Percentiles rank a stretch among this genome's conserved stretches.
These are phyloP conservation scores for Gillenia trifoliata DNA, from an alignment of 306 rosid species.

Conservation along the genomic window DNA sequence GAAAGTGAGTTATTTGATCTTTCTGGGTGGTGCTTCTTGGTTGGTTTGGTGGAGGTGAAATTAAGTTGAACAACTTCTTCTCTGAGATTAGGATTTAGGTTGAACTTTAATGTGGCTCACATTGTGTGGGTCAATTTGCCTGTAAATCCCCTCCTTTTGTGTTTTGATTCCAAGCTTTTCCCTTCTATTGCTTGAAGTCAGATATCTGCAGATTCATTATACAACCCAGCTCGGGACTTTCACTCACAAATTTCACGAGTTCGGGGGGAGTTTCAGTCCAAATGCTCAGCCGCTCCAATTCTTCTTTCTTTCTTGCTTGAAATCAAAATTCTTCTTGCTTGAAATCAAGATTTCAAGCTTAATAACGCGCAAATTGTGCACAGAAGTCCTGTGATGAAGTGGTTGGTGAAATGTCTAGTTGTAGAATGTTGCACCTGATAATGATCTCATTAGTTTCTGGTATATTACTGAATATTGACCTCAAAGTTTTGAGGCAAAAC, in stretches of 20 bases:
- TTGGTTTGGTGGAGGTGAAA: slow-evolving; percentile 5
- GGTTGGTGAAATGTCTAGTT: slow-evolving; percentile 20
- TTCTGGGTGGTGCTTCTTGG: not conserved
- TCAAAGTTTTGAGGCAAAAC: not conserved
- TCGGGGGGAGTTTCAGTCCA: slow-evolving; percentile 45
- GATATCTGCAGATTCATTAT: slow-evolving; percentile 71
- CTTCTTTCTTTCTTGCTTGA: slow-evolving; percentile 7
- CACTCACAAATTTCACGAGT: slow-evolving; percentile 52
- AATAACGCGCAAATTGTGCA: slow-evolving; percentile 45
- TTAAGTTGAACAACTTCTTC: not conserved
- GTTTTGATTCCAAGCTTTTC: too few species aligned
- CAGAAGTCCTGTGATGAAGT: slow-evolving; percentile 14
- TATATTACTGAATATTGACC: slow-evolving; percentile 1
- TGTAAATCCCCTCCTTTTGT: slow-evolving; percentile 15
- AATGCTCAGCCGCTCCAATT: too few species aligned
- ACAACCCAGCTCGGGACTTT: slow-evolving; percentile 63
- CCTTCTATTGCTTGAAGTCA: slow-evolving; percentile 29
- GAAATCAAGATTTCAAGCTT: too few species aligned
- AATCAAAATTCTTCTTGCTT: too few species aligned
- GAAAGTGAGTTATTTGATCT: slow-evolving; percentile 5
- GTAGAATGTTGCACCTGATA: not conserved
- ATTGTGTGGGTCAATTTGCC: slow-evolving; percentile 15
- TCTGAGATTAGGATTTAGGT: slow-evolving; percentile 11
- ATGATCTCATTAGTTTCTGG: slow-evolving; percentile 6
- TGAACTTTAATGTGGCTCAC: slow-evolving; percentile 5